These are phyloP conservation scores for Amoeboaphelidium occidentale DNA, from an alignment of 371 early-diverging fungal genomes.

Conservation along the genomic window DNA sequence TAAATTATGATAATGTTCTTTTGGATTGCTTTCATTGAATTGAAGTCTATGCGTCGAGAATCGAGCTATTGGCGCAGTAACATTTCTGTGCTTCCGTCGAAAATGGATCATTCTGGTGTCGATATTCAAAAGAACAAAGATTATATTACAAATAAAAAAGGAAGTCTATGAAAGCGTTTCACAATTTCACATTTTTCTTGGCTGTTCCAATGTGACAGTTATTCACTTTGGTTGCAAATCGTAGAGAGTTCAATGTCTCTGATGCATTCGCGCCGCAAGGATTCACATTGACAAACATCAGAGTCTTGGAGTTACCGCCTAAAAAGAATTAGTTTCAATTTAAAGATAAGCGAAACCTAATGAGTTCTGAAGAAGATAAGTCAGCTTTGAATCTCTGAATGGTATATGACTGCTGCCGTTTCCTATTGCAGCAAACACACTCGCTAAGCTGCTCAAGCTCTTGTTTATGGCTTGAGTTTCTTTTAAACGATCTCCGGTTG, in stretches of 20 bases:
- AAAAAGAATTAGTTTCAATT: background rate
- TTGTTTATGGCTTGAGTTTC: slow-evolving; percentile 96
- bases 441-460: slow-evolving; percentile 68
- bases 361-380: slow-evolving; percentile 73
- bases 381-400: slow-evolving; percentile 90
- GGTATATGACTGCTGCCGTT: slow-evolving; percentile 71
- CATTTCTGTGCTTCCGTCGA: no score
- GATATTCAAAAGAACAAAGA: no score
- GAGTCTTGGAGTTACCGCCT: slow-evolving; percentile 77
- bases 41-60: background rate
- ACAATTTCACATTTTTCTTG: background rate
- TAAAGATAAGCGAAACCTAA: slow-evolving; percentile 17
- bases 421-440: slow-evolving; percentile 80
- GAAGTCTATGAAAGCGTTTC: no score
- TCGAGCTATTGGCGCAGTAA: no score
- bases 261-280: slow-evolving; percentile 39
- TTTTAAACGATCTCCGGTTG: slow-evolving; percentile 68
- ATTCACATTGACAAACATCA: slow-evolving; percentile 96
- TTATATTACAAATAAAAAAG: no score
- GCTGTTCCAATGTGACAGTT: slow-evolving; percentile 1
- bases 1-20: background rate
- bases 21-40: background rate
- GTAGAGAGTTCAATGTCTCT: slow-evolving; percentile 77
- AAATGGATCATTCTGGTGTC: no score
- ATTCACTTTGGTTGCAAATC: slow-evolving; percentile 84